These are phyloP conservation scores for Brassica balearica DNA, from an alignment of 441 rosid species.

Conservation along the genomic window DNA sequence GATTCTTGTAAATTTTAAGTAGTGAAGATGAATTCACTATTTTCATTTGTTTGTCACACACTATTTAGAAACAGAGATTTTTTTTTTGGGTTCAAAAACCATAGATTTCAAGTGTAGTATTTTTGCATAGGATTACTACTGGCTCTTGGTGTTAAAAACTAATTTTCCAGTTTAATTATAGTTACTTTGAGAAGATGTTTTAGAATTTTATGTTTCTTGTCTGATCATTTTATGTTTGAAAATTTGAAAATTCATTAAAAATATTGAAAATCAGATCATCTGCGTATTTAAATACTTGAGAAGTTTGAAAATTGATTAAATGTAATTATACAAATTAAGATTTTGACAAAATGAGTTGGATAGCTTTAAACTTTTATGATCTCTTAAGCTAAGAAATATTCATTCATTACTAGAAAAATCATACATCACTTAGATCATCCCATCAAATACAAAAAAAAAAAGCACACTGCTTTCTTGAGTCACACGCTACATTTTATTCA, in stretches of 20 bases:
- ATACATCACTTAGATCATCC: no score
- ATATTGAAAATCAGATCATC: neutral
- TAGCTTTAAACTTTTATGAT: neutral
- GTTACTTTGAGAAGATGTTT: no score
- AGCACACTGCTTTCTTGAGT: conserved; percentile 27
- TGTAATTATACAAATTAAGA: neutral
- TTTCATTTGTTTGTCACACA: no score
- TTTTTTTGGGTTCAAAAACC: no score
- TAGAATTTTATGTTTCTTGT: neutral
- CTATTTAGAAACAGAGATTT: no score
- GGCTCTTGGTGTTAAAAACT: neutral
- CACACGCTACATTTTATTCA: conserved; percentile 26
- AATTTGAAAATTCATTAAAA: neutral
- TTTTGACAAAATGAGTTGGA: neutral
- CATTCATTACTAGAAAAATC: no score
- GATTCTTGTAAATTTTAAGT: no score
- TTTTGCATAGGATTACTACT: neutral
- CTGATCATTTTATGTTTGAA: neutral
- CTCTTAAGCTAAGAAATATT: no score
- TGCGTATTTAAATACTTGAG: neutral
- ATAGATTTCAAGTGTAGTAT: no score
- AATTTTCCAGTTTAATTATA: no score
- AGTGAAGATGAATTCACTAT: no score
- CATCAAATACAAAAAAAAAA: neutral
- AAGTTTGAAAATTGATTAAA: neutral